Percentiles rank a stretch among this genome's conserved stretches.
These are phyloP conservation scores for Quercus lobata DNA, from an alignment of 331 rosid genomes.

Conservation along the genomic window DNA sequence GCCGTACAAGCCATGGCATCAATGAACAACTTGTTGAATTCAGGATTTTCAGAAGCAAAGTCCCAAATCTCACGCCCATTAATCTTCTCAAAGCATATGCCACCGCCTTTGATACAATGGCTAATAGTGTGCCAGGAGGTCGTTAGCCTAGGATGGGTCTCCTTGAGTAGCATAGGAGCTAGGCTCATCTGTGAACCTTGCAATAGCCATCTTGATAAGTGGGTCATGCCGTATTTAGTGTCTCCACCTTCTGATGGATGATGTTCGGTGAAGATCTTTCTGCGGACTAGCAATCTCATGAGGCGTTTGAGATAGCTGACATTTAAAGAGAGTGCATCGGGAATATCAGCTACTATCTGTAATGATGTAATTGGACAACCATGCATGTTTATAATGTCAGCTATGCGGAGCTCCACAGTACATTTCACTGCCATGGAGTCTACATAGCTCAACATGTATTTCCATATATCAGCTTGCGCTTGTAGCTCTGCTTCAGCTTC, in stretches of 20 bases:
- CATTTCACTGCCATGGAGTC: constrained; percentile 42
- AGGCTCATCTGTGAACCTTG: constrained; percentile 21
- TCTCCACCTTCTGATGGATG: constrained; percentile 22
- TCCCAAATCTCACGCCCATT: constrained; percentile 34
- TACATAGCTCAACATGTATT: constrained; percentile 25
- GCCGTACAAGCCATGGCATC: constrained; percentile 35
- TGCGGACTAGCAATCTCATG: constrained; percentile 34
- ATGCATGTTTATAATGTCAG: constrained; percentile 38
- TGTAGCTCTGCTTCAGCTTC: constrained; percentile 9
- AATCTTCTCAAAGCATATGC: constrained; percentile 24
- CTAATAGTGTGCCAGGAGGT: constrained; percentile 28
- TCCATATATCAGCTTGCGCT: constrained; percentile 45
- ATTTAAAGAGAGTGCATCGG: constrained; percentile 19
- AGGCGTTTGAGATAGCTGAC: constrained; percentile 31
- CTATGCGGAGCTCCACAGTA: constrained; percentile 36
- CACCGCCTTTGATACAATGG: constrained; percentile 29
- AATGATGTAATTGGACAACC: constrained; percentile 15
- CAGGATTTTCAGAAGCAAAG: constrained; percentile 23
- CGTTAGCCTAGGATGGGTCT: constrained; percentile 18
- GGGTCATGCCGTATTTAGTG: constrained; percentile 29
- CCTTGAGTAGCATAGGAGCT: constrained; percentile 28
- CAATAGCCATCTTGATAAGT: constrained; percentile 40
- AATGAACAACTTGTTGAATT: constrained; percentile 33
- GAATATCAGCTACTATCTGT: constrained; percentile 15
- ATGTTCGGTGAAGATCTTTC: constrained; percentile 28